Evolutionary conservation across 2,329 filamentous ascomycete species (phyloP).

Genomic region (Aspergillus terreus): DNA sequence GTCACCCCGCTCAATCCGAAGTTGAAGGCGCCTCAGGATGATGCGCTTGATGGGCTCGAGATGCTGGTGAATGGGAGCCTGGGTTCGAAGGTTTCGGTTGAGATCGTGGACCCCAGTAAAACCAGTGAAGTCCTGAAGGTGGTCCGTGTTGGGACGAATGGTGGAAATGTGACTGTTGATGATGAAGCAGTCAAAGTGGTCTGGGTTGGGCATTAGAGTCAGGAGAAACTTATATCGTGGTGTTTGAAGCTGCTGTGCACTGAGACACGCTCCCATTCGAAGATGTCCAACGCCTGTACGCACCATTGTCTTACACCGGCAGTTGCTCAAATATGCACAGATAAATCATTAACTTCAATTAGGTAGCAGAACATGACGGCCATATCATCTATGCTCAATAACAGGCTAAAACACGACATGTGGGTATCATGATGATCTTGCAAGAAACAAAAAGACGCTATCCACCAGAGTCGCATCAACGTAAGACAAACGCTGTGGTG

Average conservation of each 20-base stretch:
- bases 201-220: constrained; percentile 12
- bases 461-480: neutral
- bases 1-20: constrained; percentile 26
- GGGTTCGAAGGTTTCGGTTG: constrained; percentile 15
- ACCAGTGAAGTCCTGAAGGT: constrained; percentile 24
- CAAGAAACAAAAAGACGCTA: neutral
- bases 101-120: constrained; percentile 24
- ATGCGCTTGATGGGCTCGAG: constrained; percentile 27
- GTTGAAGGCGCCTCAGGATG: constrained; percentile 23
- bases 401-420: constrained; percentile 16
- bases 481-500: neutral
- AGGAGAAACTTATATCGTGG: neutral
- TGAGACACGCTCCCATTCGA: too few relatives aligned
- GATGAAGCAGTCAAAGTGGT: constrained; percentile 22
- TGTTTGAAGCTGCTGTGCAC: neutral
- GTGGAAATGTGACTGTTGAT: constrained; percentile 14
- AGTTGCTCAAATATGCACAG: neutral
- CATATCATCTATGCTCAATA: constrained; percentile 1
- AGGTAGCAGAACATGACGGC: too few relatives aligned
- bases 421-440: constrained; percentile 22
- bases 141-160: constrained; percentile 14
- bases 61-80: constrained; percentile 28
- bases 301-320: neutral
- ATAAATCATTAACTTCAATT: neutral
- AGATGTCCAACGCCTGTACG: too few relatives aligned